Conservation (phyloP, 257 asterid species). For the Fraxinus pennsylvanica region DNA sequence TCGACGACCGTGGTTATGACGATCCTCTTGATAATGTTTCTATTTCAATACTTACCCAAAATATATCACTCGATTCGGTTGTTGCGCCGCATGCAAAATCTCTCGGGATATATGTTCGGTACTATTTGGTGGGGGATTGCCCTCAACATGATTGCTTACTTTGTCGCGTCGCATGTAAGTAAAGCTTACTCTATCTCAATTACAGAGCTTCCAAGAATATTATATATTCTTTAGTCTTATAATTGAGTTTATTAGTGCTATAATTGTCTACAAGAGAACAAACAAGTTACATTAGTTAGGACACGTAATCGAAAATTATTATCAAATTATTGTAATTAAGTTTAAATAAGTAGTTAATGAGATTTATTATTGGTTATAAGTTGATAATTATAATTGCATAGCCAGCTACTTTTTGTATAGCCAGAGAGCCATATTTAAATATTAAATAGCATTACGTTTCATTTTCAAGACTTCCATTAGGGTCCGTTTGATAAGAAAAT, state of each 20-base stretch:
- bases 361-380: neutral
- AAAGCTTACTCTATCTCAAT: neutral
- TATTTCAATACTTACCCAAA: slow-evolving; percentile 85
- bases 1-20: slow-evolving; percentile 77
- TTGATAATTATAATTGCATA: neutral
- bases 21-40: slow-evolving; percentile 55
- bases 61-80: slow-evolving; percentile 84
- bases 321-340: too few species aligned
- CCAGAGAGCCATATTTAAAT: too few species aligned
- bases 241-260: neutral
- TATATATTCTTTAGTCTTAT: neutral
- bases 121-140: slow-evolving; percentile 99
- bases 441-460: too few species aligned
- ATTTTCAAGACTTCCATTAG: too few species aligned
- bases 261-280: neutral
- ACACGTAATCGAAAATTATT: neutral
- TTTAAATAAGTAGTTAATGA: neutral
- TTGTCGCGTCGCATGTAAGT: slow-evolving; percentile 92
- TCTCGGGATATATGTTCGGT: slow-evolving; percentile 87
- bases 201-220: neutral
- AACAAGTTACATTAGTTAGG: neutral
- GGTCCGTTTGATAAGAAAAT: too few species aligned
- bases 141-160: slow-evolving; percentile 91
- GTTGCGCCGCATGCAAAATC: slow-evolving; percentile 79
- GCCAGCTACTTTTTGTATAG: neutral